Base-by-base conservation (phyloP, 1,284 basidiomycete genomes). In the Golubevia sp. region DNA sequence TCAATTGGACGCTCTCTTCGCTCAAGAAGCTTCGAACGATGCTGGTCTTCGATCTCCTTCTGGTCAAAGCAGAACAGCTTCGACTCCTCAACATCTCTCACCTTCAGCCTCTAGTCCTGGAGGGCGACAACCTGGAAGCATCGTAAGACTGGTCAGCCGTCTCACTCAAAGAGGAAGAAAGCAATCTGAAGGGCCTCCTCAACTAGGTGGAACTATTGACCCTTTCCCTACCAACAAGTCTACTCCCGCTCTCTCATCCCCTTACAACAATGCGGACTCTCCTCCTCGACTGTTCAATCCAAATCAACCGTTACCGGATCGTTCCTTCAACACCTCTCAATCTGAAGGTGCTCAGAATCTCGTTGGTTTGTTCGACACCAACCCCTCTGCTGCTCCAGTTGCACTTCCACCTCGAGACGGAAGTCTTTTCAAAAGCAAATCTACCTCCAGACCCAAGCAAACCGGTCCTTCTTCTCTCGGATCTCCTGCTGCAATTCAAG, bases 171-270 rank as follows among this genome's bases (percentile, higher is more conserved):
- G 38, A 44, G 38, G 38, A 44, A 44, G 38, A 18, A 44, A 44
- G 18, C 38, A 44, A 44, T 44, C 38, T 8, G 38, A 44, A 44
- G 38, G 38, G 18, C 11, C 38, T 44, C 38, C 38, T 20, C 69
- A 73, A 0, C 62, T 63, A n/a, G 70, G 67, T 15, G 62, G 59
- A 13, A 71, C 66, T 2, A 66, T 67, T 50, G 70, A 70, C 34
- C 70, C 67, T 18, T 71, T 68, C 62, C 70, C 70, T 25, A 50
- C 69, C 2, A 51, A 25, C n/a, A 21, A 26, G 57, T 25, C 57
- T 7, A 26, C 34, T n/a, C 27, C 44, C 64, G 67, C 38, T 44
- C 38, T 44, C 18, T 18, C 38, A 13, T 44, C 38, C 18, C 38
- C 38, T 44, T 44, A 44, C 38, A 8, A 44, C 38, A 44, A 44